phyloP scores from a whole-genome alignment of 2,329 filamentous ascomycete genomes.

The Sclerotinia minor region DNA sequence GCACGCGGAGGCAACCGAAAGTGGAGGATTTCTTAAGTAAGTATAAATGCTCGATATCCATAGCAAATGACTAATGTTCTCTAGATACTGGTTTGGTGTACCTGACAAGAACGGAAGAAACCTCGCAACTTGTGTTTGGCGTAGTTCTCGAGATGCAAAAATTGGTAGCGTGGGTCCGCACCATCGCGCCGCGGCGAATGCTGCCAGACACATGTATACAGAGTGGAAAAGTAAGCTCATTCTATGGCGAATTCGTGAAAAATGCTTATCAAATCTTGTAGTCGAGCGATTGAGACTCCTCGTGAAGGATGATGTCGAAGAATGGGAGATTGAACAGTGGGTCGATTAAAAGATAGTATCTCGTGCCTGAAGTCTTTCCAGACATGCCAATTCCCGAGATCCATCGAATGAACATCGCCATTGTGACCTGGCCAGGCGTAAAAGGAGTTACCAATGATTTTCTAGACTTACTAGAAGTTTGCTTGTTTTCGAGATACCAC shows the following conservation, averaged over 20 bases:
- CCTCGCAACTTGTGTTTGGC: constrained; percentile 76
- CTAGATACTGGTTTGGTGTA: constrained; percentile 82
- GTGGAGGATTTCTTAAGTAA: constrained; percentile 79
- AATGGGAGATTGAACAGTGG: constrained; percentile 66
- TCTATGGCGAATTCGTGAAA: background rate
- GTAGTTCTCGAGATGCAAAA: constrained; percentile 58
- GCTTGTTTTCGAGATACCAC: constrained; percentile 19
- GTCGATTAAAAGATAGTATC: constrained; percentile 38
- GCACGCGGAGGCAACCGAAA: constrained; percentile 75
- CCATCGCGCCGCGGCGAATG: constrained; percentile 65
- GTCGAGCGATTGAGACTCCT: constrained; percentile 68
- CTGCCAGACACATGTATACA: constrained; percentile 60
- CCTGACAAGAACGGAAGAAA: constrained; percentile 71
- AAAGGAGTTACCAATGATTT: constrained; percentile 18
- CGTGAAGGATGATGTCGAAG: constrained; percentile 62
- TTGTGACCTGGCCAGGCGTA: background rate
- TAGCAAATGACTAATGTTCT: constrained; percentile 22
- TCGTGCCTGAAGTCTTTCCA: background rate
- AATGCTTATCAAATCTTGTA: constrained; percentile 3
- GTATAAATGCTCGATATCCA: background rate
- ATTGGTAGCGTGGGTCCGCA: constrained; percentile 61
- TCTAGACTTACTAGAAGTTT: constrained; percentile 17
- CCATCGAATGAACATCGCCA: background rate
- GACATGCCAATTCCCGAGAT: too few species aligned
- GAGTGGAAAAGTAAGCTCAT: constrained; percentile 56